phyloP scores from a whole-genome alignment of 805 yeast species.

The Sugiyamaella americana region DNA sequence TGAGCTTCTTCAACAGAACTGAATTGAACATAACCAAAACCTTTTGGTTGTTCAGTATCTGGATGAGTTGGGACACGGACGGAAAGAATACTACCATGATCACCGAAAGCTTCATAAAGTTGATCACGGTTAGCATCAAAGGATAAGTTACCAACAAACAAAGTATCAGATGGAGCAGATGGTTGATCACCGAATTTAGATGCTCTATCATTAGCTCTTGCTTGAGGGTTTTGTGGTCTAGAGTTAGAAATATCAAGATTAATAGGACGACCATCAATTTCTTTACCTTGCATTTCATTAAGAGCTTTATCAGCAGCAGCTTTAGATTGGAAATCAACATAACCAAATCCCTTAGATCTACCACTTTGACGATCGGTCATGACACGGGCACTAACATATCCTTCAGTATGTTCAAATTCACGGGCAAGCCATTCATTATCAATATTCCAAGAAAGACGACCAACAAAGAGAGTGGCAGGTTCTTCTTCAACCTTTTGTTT shows the following conservation, averaged over 20 bases:
- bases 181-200: conserved; percentile 83
- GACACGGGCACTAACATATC: conserved; percentile 84
- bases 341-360: conserved; percentile 89
- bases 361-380: conserved; percentile 88
- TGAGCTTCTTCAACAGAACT: conserved; percentile 82
- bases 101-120: conserved; percentile 65
- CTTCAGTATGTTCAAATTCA: conserved; percentile 70
- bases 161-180: conserved; percentile 90
- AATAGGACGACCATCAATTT: conserved; percentile 94
- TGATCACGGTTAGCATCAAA: conserved; percentile 82
- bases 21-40: conserved; percentile 96
- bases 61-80: conserved; percentile 98
- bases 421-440: conserved; percentile 90
- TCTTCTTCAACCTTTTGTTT: conserved; percentile 50
- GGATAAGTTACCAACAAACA: conserved; percentile 93
- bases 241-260: conserved; percentile 88
- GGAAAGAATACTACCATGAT: conserved; percentile 75
- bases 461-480: conserved; percentile 89
- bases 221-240: conserved; percentile 57
- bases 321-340: conserved; percentile 83
- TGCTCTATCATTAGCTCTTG: conserved; percentile 70
- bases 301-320: conserved; percentile 82
- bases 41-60: conserved; percentile 98
- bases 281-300: conserved; percentile 79
- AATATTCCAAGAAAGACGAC: conserved; percentile 94